Evolutionary conservation across 1,284 basidiomycete species (phyloP), one percentile per base, ranked within the genome.

Genomic region (Erythrobasidium hasegawianum): DNA sequence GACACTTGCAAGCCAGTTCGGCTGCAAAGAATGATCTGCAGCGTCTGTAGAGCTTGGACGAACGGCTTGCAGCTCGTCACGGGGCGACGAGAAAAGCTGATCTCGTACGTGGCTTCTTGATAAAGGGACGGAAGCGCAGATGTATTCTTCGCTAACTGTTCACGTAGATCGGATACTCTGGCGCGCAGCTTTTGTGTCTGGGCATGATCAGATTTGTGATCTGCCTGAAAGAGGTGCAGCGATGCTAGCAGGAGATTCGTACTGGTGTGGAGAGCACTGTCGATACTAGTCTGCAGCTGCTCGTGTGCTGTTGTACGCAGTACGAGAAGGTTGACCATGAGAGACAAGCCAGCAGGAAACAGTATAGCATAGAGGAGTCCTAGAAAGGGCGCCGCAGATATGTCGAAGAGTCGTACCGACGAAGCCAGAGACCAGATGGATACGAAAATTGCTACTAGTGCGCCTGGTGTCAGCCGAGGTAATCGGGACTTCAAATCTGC

Each of bases 281-380:
- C 27, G 29, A 65, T 18, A 9, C 54, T 33, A 18, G 24, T 40
- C 16, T 54, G 55, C 22, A 65, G 29, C 26, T 24, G 27, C 13
- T 24, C 47, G 22, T 43, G 57, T 22, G 62, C 54, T 16, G 62
- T 49, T 5, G n/a, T 33, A 2, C 55, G 62, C 22, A 65, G 57
- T 9, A 58, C 47, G 8, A 43, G 29, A 13, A 58, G 14, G 20
- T 22, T 58, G 29, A 58, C 56, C 27, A 57, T 2, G 14, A 65
- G 56, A 2, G 62, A 65, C 7, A 65, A 33, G 18, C 62, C 62
- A 14, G 62, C 62, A 2, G 62, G 55, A 55, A 65, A 58, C 13
- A 65, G 49, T 1, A 53, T 56, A 11, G 55, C 29, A n/a, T 65
- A 65, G 13, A 65, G 47, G 45, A 65, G 53, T 40, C 62, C 55